phyloP scores from a whole-genome alignment of 805 yeast species.

The Teunomyces lycoperdinae region DNA sequence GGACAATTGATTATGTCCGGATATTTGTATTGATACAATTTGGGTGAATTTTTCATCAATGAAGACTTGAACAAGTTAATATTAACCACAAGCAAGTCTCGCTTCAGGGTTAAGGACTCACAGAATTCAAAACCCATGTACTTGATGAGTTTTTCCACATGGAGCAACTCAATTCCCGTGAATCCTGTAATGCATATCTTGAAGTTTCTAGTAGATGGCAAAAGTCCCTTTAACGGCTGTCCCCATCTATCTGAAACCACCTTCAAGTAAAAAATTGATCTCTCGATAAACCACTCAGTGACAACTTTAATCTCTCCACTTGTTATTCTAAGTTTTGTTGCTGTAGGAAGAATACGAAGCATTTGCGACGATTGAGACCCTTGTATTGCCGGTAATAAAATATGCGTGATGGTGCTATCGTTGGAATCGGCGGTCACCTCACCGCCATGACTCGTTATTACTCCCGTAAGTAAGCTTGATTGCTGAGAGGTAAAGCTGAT shows the following conservation, averaged over 20 bases:
- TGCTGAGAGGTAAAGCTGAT: slow-evolving; percentile 42
- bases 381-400: slow-evolving; percentile 28
- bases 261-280: slow-evolving; percentile 59
- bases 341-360: slow-evolving; percentile 23
- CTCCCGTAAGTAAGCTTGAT: slow-evolving; percentile 33
- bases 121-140: slow-evolving; percentile 51
- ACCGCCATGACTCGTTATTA: slow-evolving; percentile 49
- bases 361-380: slow-evolving; percentile 26
- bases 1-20: slow-evolving; percentile 35
- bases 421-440: slow-evolving; percentile 15
- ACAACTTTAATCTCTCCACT: slow-evolving; percentile 32
- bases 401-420: slow-evolving; percentile 27
- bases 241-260: slow-evolving; percentile 61
- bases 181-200: slow-evolving; percentile 66
- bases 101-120: slow-evolving; percentile 45
- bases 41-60: slow-evolving; percentile 38
- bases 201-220: slow-evolving; percentile 20
- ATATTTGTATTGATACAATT: slow-evolving; percentile 36
- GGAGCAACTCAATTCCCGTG: slow-evolving; percentile 72
- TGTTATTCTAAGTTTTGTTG: slow-evolving; percentile 21
- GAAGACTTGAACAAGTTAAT: slow-evolving; percentile 43
- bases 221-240: slow-evolving; percentile 42
- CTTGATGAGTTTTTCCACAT: slow-evolving; percentile 60
- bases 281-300: slow-evolving; percentile 81
- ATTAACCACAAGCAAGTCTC: slow-evolving; percentile 59